Base-by-base conservation (phyloP, 768 basidiomycete genomes). In the Panaeolus papilionaceus region DNA sequence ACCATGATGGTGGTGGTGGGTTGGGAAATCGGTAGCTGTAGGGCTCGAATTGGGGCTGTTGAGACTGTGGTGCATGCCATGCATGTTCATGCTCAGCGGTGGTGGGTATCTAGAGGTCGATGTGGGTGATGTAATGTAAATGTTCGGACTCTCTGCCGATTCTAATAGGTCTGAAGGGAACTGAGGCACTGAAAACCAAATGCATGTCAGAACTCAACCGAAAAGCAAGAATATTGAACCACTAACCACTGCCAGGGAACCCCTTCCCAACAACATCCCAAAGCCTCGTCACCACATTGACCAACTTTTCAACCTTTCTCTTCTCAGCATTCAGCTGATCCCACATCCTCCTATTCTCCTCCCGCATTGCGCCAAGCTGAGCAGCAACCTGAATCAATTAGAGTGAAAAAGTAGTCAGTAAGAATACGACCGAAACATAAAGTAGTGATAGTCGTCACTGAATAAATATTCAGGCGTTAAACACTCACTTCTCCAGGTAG, bases 401-500 rank as follows among this genome's bases (percentile, higher is more conserved):
- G 47, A 49, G 47, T 20, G 23, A 69, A 64, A 39, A 47, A 63
- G 37, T 26, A 8, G 67, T 71, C 70, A 72, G 70, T 72, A 72
- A 71, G 67, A 64, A 70, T 71, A 65, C 66, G 63, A 61, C 69
- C 44, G 63, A 65, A 61, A 63, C 42, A 63, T 7, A 38, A 62
- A 23, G 26, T 12, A 38, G 28, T 11, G 61, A 58, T 51, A 12
- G 23, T 58, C 58, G 62, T 63, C 54, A 23, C 61, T 67, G 45
- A 68, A 20, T 39, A 23, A 38, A 64, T 28, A 67, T 51, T 66
- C 65, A 67, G 69, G 51, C 62, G 39, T 42, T 23, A 65, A 66
- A 64, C 42, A 79, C 83, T 74, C 73, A 92, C 91, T 83, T 94
- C 93, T 6, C 92, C 91, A 1, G 93, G 93, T 38, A 94, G 83